Conservation (phyloP, 768 basidiomycete genomes). For the Megacollybia marginata region DNA sequence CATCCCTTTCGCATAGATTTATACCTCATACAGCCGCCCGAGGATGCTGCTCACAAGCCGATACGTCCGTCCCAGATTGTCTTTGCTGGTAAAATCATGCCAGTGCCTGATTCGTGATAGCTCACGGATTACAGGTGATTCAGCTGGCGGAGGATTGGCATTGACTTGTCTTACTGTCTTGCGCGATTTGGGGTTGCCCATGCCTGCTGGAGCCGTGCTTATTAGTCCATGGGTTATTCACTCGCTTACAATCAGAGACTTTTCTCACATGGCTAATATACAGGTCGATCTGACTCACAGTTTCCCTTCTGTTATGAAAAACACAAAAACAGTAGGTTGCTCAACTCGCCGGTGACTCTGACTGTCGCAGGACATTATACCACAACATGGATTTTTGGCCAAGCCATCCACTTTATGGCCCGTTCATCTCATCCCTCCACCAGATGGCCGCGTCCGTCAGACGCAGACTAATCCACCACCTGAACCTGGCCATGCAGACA, state of each 20-base stretch:
- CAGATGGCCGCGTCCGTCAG: constrained; percentile 26
- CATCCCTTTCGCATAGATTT: constrained; percentile 35
- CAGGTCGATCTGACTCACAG: constrained; percentile 67
- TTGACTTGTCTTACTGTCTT: constrained; percentile 54
- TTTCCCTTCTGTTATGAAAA: constrained; percentile 68
- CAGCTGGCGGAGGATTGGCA: constrained; percentile 66
- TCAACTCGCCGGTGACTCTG: not conserved
- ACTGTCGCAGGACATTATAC: constrained; percentile 54
- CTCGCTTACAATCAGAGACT: not conserved
- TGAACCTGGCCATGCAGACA: constrained; percentile 42
- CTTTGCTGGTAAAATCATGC: constrained; percentile 41
- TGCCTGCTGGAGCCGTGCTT: constrained; percentile 70
- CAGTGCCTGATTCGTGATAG: too few species aligned
- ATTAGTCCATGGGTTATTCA: constrained; percentile 67
- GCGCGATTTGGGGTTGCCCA: constrained; percentile 60
- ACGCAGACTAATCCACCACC: constrained; percentile 36
- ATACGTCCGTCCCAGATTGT: constrained; percentile 63
- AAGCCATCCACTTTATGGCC: constrained; percentile 58
- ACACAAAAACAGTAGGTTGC: constrained; percentile 47
- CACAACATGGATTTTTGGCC: constrained; percentile 51
- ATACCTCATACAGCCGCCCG: constrained; percentile 68
- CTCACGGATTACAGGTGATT: constrained; percentile 30
- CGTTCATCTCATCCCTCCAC: constrained; percentile 28
- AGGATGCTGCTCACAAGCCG: constrained; percentile 52
- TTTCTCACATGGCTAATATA: not conserved